These are phyloP conservation scores for Pecoramyces ruminantium DNA, from an alignment of 192 early-diverging fungal genomes.

Conservation along the genomic window DNA sequence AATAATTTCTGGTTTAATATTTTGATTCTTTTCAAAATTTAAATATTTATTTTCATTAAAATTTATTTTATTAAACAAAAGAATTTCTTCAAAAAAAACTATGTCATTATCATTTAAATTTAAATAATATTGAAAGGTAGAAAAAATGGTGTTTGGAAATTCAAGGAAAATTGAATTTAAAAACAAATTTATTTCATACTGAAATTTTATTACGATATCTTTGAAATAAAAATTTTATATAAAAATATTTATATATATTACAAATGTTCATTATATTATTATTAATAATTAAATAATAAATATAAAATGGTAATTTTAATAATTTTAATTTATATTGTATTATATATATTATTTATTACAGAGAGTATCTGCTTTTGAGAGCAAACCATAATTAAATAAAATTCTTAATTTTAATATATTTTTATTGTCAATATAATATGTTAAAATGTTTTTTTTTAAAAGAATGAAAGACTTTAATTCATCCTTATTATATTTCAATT, in stretches of 20 bases:
- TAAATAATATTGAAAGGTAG: not conserved
- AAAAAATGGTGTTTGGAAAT: not conserved
- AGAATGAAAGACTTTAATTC: not conserved
- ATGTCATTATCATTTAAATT: not conserved
- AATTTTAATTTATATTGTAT: no score
- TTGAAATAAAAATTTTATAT: no score
- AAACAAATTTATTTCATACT: not conserved
- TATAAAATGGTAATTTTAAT: no score
- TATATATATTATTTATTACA: no score
- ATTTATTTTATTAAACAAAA: not conserved
- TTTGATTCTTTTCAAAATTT: not conserved
- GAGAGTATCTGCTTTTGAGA: not conserved
- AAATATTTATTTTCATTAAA: not conserved
- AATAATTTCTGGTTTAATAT: not conserved
- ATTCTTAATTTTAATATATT: not conserved
- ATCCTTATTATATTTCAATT: not conserved
- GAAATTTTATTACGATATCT: no score
- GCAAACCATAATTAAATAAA: not conserved
- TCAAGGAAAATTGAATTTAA: not conserved
- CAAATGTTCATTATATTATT: no score
- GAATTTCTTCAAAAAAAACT: not conserved
- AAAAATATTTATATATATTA: no score
- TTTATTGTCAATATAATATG: not conserved
- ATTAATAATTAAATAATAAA: no score
- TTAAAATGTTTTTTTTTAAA: not conserved